Conservation (phyloP, 2,329 filamentous ascomycete species). For the Fusarium mexicanum region DNA sequence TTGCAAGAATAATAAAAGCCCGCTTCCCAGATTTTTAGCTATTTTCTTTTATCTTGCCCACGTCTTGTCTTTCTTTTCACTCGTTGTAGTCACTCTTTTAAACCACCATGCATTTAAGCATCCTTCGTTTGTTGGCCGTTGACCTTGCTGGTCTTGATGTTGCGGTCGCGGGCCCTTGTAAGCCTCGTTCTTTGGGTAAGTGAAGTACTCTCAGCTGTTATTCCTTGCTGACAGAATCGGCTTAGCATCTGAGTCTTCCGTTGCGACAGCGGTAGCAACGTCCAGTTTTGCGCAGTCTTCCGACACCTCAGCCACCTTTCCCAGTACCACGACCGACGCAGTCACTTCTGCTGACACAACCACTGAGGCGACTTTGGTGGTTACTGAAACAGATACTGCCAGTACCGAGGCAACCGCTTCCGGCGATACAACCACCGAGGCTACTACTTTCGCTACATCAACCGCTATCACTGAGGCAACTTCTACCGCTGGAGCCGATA, state of each 20-base stretch:
- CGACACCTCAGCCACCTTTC: background rate
- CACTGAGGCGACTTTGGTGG: background rate
- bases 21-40: background rate
- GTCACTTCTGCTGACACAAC: background rate
- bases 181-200: background rate
- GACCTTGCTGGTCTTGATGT: background rate
- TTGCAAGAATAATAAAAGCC: background rate
- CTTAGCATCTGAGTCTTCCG: background rate
- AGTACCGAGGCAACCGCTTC: background rate
- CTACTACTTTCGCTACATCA: background rate
- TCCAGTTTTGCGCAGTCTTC: background rate
- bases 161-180: background rate
- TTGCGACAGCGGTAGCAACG: background rate
- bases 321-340: background rate
- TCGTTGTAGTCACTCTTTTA: background rate
- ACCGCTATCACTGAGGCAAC: background rate
- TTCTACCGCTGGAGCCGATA: background rate
- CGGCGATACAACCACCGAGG: background rate
- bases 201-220: rapidly evolving
- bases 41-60: too few species aligned
- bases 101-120: background rate
- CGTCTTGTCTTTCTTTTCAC: too few species aligned
- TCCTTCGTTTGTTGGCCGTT: background rate
- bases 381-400: background rate
- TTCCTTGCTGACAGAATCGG: background rate